Conservation (phyloP, 805 yeast species). For the Candida vaughaniae region DNA sequence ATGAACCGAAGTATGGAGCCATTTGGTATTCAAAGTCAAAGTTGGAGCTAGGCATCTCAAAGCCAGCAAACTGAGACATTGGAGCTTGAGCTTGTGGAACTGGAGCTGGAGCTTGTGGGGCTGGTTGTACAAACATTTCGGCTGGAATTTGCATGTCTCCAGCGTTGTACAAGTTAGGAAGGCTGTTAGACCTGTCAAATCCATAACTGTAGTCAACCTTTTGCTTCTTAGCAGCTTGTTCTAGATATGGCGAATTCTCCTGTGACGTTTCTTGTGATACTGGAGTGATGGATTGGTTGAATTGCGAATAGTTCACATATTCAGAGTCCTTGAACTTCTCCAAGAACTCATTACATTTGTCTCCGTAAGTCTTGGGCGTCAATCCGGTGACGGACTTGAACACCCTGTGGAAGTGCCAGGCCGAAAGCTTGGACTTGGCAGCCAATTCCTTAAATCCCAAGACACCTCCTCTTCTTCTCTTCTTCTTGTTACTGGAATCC, state of each 20-base stretch:
- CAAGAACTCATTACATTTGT: constrained; percentile 68
- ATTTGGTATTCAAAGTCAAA: background rate
- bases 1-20: background rate
- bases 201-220: constrained; percentile 1
- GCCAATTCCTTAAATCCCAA: constrained; percentile 86
- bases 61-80: background rate
- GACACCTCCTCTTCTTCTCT: constrained; percentile 73
- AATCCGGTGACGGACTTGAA: constrained; percentile 83
- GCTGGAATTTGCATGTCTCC: constrained; percentile 1
- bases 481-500: constrained; percentile 24
- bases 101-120: background rate
- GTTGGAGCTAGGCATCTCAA: background rate
- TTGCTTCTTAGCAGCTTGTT: constrained; percentile 2
- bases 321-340: constrained; percentile 28
- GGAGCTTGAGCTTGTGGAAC: constrained; percentile 1
- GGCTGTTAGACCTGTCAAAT: constrained; percentile 3
- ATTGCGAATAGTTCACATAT: constrained; percentile 14
- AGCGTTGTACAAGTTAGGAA: constrained; percentile 5
- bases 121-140: background rate
- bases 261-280: constrained; percentile 7
- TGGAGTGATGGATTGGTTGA: constrained; percentile 12
- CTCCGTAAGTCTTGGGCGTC: constrained; percentile 88
- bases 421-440: constrained; percentile 74
- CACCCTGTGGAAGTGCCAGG: constrained; percentile 93
- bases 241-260: constrained; percentile 2